Evolutionary conservation across 2,329 filamentous ascomycete genomes (phyloP), one percentile per base, ranked within the genome.

Genomic region (Fonsecaea monophora): DNA sequence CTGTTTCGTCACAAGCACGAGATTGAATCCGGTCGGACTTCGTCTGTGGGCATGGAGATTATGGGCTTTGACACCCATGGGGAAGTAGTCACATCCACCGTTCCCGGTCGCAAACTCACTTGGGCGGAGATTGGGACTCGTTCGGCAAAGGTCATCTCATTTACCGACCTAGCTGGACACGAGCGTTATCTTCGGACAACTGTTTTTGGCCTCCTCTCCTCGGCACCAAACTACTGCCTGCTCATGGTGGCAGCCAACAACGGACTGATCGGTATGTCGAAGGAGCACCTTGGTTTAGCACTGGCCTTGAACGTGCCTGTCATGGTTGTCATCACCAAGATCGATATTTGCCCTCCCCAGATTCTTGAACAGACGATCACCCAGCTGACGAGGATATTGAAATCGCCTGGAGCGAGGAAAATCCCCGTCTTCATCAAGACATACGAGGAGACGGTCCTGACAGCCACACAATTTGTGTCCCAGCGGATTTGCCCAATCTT

Each of bases 201-300:
- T 0, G 94, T 99, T 32, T 99, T 99, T 76, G 95, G 95, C 1
- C 85, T 99, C 72, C 82, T 99, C 30, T 96, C 92, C 63, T 96
- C 92, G 79, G 96, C 93, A 81, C 95, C 95, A 0, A 97, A 98
- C 76, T 99, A 98, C 82, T 98, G 95, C 77, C 81, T 99, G 34
- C 87, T 99, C 56, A 99, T 99, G 95, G 95, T 99, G 0, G 95
- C 95, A 12, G 95, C 95, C 18, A 99, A 99, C 75, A 98, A 99
- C 76, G 95, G 95, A 3, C 83, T 99, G 54, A 92, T 98, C 55
- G 95, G 95, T 21, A 99, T 98, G 95, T 96, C 92, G 79, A 96
- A 96, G 84, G 95, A 99, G 82, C 95, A 99, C 78, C 82, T 99
- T 3, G 95, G 95, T 15, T 97, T 99, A 70, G 94, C 95, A 0